Evolutionary conservation across 2,329 filamentous ascomycete species (phyloP).

Genomic region (Neonectria neomacrospora): DNA sequence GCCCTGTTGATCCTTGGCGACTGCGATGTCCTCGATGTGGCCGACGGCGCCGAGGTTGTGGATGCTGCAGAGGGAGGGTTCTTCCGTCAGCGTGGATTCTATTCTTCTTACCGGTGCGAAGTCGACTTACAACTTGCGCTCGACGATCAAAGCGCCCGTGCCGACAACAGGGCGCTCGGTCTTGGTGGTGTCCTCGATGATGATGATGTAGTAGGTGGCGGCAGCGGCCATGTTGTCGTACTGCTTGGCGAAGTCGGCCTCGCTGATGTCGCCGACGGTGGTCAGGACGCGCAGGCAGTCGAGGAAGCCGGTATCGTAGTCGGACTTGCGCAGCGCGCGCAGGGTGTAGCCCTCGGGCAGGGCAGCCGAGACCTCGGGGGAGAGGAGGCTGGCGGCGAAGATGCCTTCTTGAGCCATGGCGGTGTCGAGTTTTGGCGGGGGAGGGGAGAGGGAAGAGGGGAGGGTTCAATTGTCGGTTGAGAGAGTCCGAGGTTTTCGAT

Average conservation of each 20-base stretch:
- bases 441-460: not conserved
- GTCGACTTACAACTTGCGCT: conserved; percentile 85
- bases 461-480: conserved; percentile 17
- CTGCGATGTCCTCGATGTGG: conserved; percentile 98
- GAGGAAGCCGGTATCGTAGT: conserved; percentile 86
- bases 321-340: conserved; percentile 80
- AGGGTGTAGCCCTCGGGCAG: conserved; percentile 86
- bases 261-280: conserved; percentile 86
- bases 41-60: conserved; percentile 85
- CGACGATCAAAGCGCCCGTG: conserved; percentile 88
- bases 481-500: not conserved
- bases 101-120: not conserved
- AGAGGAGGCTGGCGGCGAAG: conserved; percentile 82
- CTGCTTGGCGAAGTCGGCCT: conserved; percentile 78
- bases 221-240: conserved; percentile 84
- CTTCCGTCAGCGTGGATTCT: conserved; percentile 18
- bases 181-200: conserved; percentile 77
- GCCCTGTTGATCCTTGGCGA: conserved; percentile 93
- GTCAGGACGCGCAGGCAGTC: conserved; percentile 92
- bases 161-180: conserved; percentile 77
- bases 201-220: conserved; percentile 86
- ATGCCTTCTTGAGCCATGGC: conserved; percentile 64
- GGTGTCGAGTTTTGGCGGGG: conserved; percentile 38
- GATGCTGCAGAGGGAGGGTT: conserved; percentile 63
- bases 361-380: conserved; percentile 74